phyloP scores from a whole-genome alignment of 805 yeast genomes.

The Zygosaccharomyces siamensis region DNA sequence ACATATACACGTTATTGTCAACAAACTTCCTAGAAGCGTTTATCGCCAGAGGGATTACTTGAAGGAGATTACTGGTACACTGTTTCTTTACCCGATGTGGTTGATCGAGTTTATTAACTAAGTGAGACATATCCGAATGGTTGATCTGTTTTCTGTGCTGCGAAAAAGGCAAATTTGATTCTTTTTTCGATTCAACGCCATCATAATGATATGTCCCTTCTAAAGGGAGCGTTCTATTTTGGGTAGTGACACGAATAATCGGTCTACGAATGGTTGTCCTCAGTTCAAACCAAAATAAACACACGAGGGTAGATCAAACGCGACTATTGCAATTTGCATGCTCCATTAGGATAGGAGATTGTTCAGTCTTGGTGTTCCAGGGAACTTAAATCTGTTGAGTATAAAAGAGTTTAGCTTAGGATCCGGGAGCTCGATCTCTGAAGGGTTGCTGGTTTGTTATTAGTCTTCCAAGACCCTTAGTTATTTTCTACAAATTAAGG shows the following conservation, averaged over 20 bases:
- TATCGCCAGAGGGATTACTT: background rate
- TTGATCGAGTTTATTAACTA: background rate
- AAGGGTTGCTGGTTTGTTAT: background rate
- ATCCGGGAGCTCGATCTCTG: background rate
- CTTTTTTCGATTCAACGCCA: conserved; percentile 4
- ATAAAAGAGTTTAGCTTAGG: conserved; percentile 2
- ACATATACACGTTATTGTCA: background rate
- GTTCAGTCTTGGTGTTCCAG: conserved; percentile 1
- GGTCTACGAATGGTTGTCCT: background rate
- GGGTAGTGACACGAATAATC: conserved; percentile 8
- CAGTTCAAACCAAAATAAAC: conserved; percentile 1
- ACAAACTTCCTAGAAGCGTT: background rate
- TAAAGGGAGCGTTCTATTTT: conserved; percentile 1
- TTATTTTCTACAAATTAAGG: background rate
- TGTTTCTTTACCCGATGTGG: conserved; percentile 2
- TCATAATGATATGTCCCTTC: conserved; percentile 4
- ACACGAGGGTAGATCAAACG: conserved; percentile 9
- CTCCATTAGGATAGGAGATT: conserved; percentile 15
- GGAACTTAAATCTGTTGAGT: background rate
- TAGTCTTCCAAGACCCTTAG: background rate
- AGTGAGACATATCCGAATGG: background rate
- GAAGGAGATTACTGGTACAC: background rate
- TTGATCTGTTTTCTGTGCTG: background rate
- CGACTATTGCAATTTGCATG: conserved; percentile 14
- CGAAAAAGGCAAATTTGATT: background rate